Evolutionary conservation across 23 red algal species (phyloP), one percentile per base, ranked within the genome.

Genomic region (Gracilaria domingensis): DNA sequence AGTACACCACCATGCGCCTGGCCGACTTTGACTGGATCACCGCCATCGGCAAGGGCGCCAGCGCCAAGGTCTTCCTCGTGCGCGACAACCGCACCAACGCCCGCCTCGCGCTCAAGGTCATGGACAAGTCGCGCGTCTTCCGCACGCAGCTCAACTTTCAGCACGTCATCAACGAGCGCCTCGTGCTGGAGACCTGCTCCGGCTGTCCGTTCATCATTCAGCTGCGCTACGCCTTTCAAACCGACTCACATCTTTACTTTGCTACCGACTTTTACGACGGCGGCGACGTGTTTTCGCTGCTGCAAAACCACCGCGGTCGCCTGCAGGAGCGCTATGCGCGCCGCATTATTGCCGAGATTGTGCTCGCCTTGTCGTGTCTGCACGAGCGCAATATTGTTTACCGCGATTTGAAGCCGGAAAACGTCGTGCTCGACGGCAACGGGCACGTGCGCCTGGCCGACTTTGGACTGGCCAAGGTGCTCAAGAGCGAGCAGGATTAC

Each of bases 371-470:
- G 34, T 94, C 81, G 54, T 81, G 91, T 58, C 81, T 95, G 53
- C 97, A 98, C 80, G 88, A 80, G 58, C 38, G 86, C 30, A 91
- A 93, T 57, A 94, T 98, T 66, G 93, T 95, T 16, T 98, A 98
- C 50, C 76, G 97, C 11, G 97, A 98, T 78, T 82, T 98, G 66
- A 98, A 98, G 81, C 93, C 93, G 32, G 97, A 95, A 49, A 98
- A 98, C 91, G 93, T 98, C 32, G 77, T 98, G 51, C 34, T 98
- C 58, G 93, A 98, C 57, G 80, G 92, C 12, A 82, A 98, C 50
- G 97, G 97, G 7, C 97, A 95, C 74, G 82, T 98, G 29, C 77
- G 90, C 24, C 88, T 98, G 84, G 93, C 93, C 12, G 97, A 98
- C 51, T 98, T 98, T 83, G 97, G 97, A 44, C 80, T 98, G 59